A percentile compares a stretch with the other conserved stretches of the same genome.
phyloP scores from a whole-genome alignment of 2,329 filamentous ascomycete species.

The Alternaria panax region DNA sequence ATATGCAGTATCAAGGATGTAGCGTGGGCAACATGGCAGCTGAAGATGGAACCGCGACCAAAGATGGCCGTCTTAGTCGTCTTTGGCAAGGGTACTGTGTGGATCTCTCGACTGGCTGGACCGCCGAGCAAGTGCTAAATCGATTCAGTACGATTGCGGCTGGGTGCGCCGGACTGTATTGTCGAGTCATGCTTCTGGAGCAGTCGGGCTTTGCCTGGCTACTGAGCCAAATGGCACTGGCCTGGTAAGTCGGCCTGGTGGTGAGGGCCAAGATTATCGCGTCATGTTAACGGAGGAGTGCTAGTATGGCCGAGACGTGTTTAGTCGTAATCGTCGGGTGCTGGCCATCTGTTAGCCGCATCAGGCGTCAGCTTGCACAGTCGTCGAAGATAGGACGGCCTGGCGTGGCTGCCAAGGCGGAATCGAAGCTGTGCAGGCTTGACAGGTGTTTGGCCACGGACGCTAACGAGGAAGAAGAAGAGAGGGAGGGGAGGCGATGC shows the following conservation, averaged over 20 bases:
- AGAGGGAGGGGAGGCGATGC: neutral
- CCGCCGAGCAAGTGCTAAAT: neutral
- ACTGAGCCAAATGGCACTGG: neutral
- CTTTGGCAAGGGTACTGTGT: conserved; percentile 18
- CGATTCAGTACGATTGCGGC: neutral
- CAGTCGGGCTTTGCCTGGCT: neutral
- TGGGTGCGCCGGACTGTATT: neutral
- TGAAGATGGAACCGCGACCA: conserved; percentile 15
- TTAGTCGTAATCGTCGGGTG: conserved; percentile 2
- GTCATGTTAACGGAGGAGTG: neutral
- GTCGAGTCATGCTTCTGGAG: neutral
- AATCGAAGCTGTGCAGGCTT: neutral
- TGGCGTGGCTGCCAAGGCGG: neutral
- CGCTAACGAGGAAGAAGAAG: neutral
- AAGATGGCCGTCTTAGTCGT: conserved; percentile 23
- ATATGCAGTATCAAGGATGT: neutral
- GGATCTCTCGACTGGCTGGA: neutral
- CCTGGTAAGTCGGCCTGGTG: neutral
- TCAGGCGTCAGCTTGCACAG: neutral
- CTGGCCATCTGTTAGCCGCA: neutral
- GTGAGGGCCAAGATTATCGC: neutral
- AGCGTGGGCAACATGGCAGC: conserved; percentile 17
- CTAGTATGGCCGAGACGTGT: neutral
- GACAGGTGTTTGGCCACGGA: neutral
- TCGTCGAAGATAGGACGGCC: neutral